Base-by-base conservation (phyloP, 768 basidiomycete species). In the Calocybe indica region DNA sequence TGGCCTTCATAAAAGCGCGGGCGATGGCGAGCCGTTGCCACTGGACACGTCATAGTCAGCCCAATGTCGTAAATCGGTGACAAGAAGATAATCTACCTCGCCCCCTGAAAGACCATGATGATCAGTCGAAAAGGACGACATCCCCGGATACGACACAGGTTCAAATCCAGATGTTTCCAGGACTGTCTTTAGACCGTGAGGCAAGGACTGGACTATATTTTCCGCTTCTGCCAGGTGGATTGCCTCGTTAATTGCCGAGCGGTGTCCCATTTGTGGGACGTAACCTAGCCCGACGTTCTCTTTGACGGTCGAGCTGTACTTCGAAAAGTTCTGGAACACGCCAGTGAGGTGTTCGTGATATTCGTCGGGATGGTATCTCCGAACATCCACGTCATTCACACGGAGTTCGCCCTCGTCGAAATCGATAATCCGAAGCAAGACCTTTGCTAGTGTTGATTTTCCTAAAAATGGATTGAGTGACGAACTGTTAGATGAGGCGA, bases 11-110 rank as follows among this genome's bases (percentile, higher is more conserved):
- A 58, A 93, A 92, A 11, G 89, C 87, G 41, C 92, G 78, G 40
- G 90, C 86, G 42, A 93, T 76, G 12, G 92, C 90, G 48, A 94
- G 78, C 55, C 87, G 72, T 66, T 92, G 89, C 90, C 90, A 92
- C 87, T 91, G 59, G 44, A 46, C 49, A 13, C 29, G 33, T 31
- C 11, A 40, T 37, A 40, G 28, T 9, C 12, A 43, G 14, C 13
- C 42, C 37, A 3, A n/a, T 9, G 6, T 10, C n/a, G 39, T 36
- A 40, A 30, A 14, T 38, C 14, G 35, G 9, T 10, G 12, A 38
- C 37, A 41, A 46, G 50, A 40, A 50, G 37, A 13, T 51, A 22
- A 52, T 77, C 56, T 63, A 88, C 88, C 75, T 93, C 89, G 56
- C 91, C 91, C 37, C 89, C 89, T 9, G 87, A 91, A 44, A 92